phyloP scores from a whole-genome alignment of 2,329 filamentous ascomycete species.

The Fusarium solani-melongenae region DNA sequence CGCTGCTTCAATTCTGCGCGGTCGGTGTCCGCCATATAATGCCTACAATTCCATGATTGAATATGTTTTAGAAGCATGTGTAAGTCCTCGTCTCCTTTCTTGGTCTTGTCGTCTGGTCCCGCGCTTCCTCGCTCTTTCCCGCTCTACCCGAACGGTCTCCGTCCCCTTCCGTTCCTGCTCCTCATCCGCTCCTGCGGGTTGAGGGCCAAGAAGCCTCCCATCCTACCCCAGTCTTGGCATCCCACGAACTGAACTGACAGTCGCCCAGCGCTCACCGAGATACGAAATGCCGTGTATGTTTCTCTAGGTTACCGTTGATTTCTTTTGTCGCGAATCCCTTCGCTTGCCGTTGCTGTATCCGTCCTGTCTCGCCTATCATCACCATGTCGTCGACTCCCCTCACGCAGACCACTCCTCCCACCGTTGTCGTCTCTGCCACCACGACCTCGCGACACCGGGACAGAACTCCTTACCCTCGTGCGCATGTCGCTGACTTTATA shows the following conservation, averaged over 20 bases:
- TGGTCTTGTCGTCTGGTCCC: conserved; percentile 6
- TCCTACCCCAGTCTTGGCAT: conserved; percentile 49
- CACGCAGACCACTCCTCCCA: conserved; percentile 1
- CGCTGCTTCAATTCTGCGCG: conserved; percentile 41
- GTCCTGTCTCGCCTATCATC: not conserved
- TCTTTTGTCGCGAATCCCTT: conserved; percentile 24
- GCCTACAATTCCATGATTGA: conserved; percentile 47
- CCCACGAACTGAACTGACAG: conserved; percentile 51
- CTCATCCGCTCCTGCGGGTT: conserved; percentile 31
- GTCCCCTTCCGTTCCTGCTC: conserved; percentile 23
- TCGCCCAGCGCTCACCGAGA: conserved; percentile 58
- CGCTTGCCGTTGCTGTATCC: conserved; percentile 7
- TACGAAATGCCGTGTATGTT: conserved; percentile 63
- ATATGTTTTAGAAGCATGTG: conserved; percentile 58
- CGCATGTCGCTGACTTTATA: conserved; percentile 30
- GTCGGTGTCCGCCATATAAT: conserved; percentile 49
- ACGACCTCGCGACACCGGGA: not conserved
- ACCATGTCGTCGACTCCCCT: conserved; percentile 11
- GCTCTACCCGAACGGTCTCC: conserved; percentile 14
- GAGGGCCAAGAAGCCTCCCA: conserved; percentile 42
- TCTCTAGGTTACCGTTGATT: not conserved
- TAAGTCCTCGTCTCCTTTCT: conserved; percentile 44
- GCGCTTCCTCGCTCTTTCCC: conserved; percentile 9
- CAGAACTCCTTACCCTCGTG: conserved; percentile 6
- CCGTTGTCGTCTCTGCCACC: conserved; percentile 3